phyloP scores from a whole-genome alignment of 1,139 yeast species.

The Yarrowia galli region DNA sequence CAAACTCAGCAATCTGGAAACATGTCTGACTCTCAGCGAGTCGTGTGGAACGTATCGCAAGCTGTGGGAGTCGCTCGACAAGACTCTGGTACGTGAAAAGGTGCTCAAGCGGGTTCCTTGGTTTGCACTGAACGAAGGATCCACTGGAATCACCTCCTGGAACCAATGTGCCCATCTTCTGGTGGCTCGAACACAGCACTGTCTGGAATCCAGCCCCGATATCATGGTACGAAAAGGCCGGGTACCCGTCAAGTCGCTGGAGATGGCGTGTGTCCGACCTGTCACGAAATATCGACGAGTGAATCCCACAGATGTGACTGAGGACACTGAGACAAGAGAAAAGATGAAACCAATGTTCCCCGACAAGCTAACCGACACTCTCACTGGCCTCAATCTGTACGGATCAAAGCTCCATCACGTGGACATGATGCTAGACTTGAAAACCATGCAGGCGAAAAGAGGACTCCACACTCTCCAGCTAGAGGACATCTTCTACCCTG shows the following conservation, averaged over 20 bases:
- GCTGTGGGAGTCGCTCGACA: constrained; percentile 8
- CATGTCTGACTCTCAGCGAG: constrained; percentile 1
- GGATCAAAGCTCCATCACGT: background rate
- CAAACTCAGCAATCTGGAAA: background rate
- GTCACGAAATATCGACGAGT: background rate
- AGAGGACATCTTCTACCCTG: background rate
- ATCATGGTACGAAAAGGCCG: background rate
- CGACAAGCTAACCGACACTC: background rate
- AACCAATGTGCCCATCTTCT: background rate
- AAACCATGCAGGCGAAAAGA: background rate
- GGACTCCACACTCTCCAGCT: background rate
- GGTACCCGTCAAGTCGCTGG: background rate
- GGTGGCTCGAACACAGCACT: background rate
- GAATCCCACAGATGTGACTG: background rate
- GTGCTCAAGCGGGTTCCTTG: constrained; percentile 1
- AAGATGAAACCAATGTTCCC: constrained; percentile 3
- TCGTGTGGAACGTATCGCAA: background rate
- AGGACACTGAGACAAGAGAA: background rate
- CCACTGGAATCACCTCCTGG: background rate
- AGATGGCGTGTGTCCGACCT: background rate
- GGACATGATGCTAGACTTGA: background rate
- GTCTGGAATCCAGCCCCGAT: background rate
- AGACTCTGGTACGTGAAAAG: background rate
- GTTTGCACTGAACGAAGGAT: constrained; percentile 2
- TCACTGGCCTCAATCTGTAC: background rate